Base-by-base conservation (phyloP, 1,284 basidiomycete genomes). In the Salmacisia buchloeana region DNA sequence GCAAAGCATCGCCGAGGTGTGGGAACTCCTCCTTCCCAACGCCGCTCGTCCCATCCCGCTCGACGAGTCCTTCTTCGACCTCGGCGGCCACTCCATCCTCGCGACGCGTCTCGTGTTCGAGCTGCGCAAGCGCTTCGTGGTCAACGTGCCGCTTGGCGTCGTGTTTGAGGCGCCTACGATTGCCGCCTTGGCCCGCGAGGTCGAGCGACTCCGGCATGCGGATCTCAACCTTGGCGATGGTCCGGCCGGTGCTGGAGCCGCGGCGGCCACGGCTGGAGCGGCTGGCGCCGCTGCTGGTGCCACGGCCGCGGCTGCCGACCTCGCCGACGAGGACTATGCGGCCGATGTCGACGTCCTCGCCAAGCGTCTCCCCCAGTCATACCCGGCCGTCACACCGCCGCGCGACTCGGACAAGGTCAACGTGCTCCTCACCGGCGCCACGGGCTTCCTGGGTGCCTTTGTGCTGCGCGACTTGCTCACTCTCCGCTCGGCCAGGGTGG, bases 31-130 rank as follows among this genome's bases (percentile, higher is more conserved):
- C 43, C 85, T 99, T 10, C 92, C 93, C 5, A 89, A 88, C 62
- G 85, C 90, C 2, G 88, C 92, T 0, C 82, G 85, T 9, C 85
- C 87, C 1, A 87, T 98, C 56, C 89, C 91, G 12, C 81, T 90
- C 10, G 90, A 97, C 79, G 96, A 98, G 77, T 92, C 87, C 81
- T 99, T 99, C 86, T 98, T 97, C 82, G 96, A 99, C 81, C 85
- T 98, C 33, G 96, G 96, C 39, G 96, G 96, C 1, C 96, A 99
- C 82, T 98, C 96, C 13, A 97, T 99, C 75, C 86, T 98, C 27
- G 96, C 94, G 0, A 99, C 94, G 2, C 88, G 94, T 33, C 86
- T 98, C 67, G 92, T 98, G 71, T 98, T 99, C 78, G 92, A 97
- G 81, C 88, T 99, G 66, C 88, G 96, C 78, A 97, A 94, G 82